A percentile compares a stretch with the other conserved stretches of the same genome.
These are phyloP conservation scores for Hyaloperonospora brassicae DNA, from an alignment of 352 stramenopile genomes.

Conservation along the genomic window DNA sequence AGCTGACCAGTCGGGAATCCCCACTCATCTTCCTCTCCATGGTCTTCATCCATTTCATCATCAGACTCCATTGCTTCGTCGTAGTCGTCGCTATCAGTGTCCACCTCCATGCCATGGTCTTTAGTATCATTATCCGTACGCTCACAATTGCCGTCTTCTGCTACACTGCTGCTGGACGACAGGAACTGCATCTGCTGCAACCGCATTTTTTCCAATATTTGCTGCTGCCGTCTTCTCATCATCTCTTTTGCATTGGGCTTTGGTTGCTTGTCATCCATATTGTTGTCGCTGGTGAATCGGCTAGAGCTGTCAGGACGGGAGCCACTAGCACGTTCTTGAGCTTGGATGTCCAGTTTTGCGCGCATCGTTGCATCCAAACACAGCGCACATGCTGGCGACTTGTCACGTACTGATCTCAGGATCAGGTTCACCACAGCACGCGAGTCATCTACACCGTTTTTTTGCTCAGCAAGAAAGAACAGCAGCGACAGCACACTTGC, in stretches of 20 bases:
- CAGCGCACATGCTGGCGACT: conserved; percentile 19
- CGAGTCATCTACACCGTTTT: conserved; percentile 23
- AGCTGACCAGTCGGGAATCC: conserved; percentile 71
- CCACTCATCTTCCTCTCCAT: conserved; percentile 69
- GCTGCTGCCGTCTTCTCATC: conserved; percentile 53
- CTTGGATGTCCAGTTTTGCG: conserved; percentile 8
- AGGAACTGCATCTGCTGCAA: conserved; percentile 71
- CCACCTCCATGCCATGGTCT: background rate
- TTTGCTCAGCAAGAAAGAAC: conserved; percentile 12
- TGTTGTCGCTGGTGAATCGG: conserved; percentile 4
- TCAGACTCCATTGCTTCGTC: conserved; percentile 30
- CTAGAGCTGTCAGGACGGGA: conserved; percentile 2
- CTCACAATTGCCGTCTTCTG: conserved; percentile 12
- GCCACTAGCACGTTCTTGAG: background rate
- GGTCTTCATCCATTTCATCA: conserved; percentile 26
- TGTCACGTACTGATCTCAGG: conserved; percentile 14
- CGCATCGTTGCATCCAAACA: conserved; percentile 19
- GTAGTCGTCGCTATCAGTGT: conserved; percentile 19
- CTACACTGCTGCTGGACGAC: conserved; percentile 30
- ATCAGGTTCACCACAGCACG: conserved; percentile 21
- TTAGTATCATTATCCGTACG: conserved; percentile 7
- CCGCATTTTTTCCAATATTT: conserved; percentile 65
- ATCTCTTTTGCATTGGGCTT: conserved; percentile 42
- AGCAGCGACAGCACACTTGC: conserved; percentile 27
- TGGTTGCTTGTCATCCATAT: conserved; percentile 11